phyloP scores from a whole-genome alignment of 768 basidiomycete species.

The Agaricus sinodeliciosus region DNA sequence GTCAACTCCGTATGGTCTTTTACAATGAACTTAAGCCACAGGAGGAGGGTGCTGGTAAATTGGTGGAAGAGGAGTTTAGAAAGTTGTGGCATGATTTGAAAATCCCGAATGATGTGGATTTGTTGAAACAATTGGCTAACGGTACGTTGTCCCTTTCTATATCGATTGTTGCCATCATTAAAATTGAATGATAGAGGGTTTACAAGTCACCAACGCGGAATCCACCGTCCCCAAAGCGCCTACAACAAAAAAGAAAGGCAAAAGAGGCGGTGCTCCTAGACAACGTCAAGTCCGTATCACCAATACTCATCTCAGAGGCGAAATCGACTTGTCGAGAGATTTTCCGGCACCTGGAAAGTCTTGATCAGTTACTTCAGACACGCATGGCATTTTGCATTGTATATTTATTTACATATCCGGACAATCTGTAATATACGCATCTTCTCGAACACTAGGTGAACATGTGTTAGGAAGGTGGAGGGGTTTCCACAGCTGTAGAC shows the following conservation, averaged over 20 bases:
- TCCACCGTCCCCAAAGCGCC: conserved; percentile 47
- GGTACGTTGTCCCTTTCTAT: conserved; percentile 36
- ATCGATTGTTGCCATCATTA: too few relatives aligned
- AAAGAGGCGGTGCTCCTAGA: conserved; percentile 65
- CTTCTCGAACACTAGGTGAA: too few relatives aligned
- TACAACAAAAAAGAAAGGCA: conserved; percentile 68
- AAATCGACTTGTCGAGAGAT: conserved; percentile 80
- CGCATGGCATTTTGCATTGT: too few relatives aligned
- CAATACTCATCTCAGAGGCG: conserved; percentile 81
- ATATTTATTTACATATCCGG: too few relatives aligned
- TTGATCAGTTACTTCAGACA: too few relatives aligned
- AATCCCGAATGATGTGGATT: conserved; percentile 81
- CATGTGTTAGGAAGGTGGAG: too few relatives aligned
- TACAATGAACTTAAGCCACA: neutral
- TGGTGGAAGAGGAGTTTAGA: conserved; percentile 83
- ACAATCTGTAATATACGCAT: too few relatives aligned
- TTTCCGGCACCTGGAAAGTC: conserved; percentile 39
- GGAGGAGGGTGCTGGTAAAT: neutral
- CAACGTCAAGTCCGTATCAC: conserved; percentile 80
- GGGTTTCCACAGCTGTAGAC: too few relatives aligned
- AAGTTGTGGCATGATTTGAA: conserved; percentile 83
- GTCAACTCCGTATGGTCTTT: conserved; percentile 12
- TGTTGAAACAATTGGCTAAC: conserved; percentile 69
- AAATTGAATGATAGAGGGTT: conserved; percentile 48
- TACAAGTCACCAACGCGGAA: conserved; percentile 73